phyloP scores from a whole-genome alignment of 352 stramenopile genomes.

The Pythium dissimile region DNA sequence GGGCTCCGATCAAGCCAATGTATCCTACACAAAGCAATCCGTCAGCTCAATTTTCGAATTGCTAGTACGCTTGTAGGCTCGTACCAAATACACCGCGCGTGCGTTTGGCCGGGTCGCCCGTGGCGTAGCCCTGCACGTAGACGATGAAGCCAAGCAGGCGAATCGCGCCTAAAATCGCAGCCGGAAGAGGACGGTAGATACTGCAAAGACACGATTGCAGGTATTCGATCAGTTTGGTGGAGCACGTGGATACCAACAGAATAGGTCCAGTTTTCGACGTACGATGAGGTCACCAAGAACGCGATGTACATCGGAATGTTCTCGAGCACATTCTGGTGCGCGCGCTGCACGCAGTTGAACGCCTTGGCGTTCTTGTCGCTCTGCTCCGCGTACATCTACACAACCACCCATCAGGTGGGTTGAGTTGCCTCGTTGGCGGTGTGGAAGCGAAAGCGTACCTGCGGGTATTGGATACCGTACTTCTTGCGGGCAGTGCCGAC shows the following conservation, averaged over 20 bases:
- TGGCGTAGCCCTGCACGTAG: constrained; percentile 65
- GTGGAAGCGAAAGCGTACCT: constrained; percentile 4
- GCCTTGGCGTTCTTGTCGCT: constrained; percentile 85
- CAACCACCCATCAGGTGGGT: neutral
- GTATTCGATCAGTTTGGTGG: no score
- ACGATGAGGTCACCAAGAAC: constrained; percentile 55
- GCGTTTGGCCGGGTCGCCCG: constrained; percentile 60
- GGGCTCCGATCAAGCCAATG: constrained; percentile 34
- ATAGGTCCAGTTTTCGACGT: constrained; percentile 20
- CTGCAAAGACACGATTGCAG: constrained; percentile 23
- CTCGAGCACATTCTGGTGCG: constrained; percentile 92
- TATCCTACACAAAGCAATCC: constrained; percentile 34
- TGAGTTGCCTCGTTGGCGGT: no score
- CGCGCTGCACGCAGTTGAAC: constrained; percentile 91
- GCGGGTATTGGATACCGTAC: constrained; percentile 54
- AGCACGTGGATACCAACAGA: no score
- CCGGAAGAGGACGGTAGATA: constrained; percentile 54
- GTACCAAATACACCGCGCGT: constrained; percentile 30
- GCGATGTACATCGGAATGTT: constrained; percentile 71
- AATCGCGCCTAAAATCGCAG: constrained; percentile 49
- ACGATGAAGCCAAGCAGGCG: constrained; percentile 57
- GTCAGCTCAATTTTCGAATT: no score
- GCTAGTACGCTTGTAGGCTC: no score
- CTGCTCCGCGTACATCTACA: constrained; percentile 86
- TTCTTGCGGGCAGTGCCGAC: constrained; percentile 60